Base-by-base conservation (phyloP, 768 basidiomycete species). In the Ephemerocybe angulata region DNA sequence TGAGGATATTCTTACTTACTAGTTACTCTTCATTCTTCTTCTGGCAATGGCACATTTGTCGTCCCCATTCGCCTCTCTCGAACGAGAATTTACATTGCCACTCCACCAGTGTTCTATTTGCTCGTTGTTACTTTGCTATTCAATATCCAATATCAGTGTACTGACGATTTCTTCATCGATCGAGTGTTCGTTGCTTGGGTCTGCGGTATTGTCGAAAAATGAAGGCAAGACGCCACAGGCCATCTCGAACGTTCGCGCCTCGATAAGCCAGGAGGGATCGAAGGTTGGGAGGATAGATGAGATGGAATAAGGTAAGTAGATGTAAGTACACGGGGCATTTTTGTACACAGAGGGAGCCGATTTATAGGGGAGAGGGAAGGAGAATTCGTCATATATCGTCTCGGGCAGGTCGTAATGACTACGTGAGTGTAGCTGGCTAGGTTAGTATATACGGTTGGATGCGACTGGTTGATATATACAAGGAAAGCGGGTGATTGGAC, bases 281-380 rank as follows among this genome's bases (percentile, higher is more conserved):
- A 10, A n/a, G 35, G 22, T 25, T 27, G 25, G 37, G n/a, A 8
- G n/a, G 33, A 28, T 12, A n/a, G 30, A 30, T 13, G 64, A 64
- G 67, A 55, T 70, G 70, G 65, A 75, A 75, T 72, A 19, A 48
- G 46, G 46, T 48, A n/a, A n/a, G n/a, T n/a, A 48, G 22, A 17
- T 42, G 40, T 42, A 13, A 42, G 28, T 28, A 48, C 4, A 19
- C 19, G 15, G 27, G 46, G 21, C 27, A 17, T 21, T 19, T 21
- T 44, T 48, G 27, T 28, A 30, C 28, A 48, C 46, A 48, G 46
- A 30, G n/a, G 13, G 11, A 28, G 30, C n/a, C 7, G 30, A 30
- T 15, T 48, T 48, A 11, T 6, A 21, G 19, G 19, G 21, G 19
- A 13, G 8, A 42, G 27, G 17, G 27, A 46, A 13, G 28, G 28